Evolutionary conservation across 371 early-diverging fungal species (phyloP), one percentile per base, ranked within the genome.

Genomic region (Mucor saturninus): DNA sequence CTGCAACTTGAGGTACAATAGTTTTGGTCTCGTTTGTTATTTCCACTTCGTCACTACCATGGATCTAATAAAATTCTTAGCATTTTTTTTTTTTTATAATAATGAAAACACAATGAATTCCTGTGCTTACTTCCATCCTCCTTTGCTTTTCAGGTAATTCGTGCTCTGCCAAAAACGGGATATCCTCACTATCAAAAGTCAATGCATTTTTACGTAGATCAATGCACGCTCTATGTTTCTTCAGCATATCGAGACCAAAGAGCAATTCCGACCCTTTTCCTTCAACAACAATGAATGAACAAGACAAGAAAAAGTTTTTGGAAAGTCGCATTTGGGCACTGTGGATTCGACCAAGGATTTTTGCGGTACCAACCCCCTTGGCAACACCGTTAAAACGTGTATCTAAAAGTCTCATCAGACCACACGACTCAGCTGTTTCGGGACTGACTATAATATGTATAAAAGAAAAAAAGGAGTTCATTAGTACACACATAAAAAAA

Each of bases 241-340:
- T 91, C 42, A 96, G 83, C 95, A 97, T 97, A 59, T 98, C 98
- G 59, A 98, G 80, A 0, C 98, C 98, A 76, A 98, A 93, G 48
- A 98, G 75, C 21, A 98, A 59, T 53, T 95, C 97, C 4, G 95
- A 91, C 6, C 92, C 93, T 57, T 94, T 92, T 35, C 93, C 94
- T 82, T 96, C 96, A 81, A 98, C 93, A 31, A 98, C 92, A 21
- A 93, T 94, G 56, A 98, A 93, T 4, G 95, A 92, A 69, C 96
- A 96, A 10, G 89, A 83, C 51, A 97, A 77, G 58, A 84, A 87
- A 60, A 89, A 84, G 49, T 83, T 84, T 57, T 79, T 74, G 8
- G 88, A 88, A 7, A 98, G 71, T 56, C 89, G 86, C 77, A 98
- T 86, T 57, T 89, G 88, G 2, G 96, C 93, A 43, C 87, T 86